phyloP scores from a whole-genome alignment of 179 eudicot genomes.

The Drosera spatulata region DNA sequence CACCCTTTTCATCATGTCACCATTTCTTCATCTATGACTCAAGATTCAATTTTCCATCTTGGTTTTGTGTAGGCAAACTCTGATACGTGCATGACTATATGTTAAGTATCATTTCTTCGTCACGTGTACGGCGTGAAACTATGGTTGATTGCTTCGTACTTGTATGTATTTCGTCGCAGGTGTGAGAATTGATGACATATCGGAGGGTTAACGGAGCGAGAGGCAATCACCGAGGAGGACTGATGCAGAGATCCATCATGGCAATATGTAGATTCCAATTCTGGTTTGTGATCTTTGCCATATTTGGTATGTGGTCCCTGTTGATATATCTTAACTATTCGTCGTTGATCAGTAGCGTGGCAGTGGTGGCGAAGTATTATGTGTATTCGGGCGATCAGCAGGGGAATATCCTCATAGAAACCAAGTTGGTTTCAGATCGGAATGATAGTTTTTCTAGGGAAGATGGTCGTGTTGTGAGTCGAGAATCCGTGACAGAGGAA shows the following conservation, averaged over 20 bases:
- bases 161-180: no score
- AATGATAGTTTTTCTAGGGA: neutral
- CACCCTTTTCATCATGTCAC: no score
- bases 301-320: constrained; percentile 57
- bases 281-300: constrained; percentile 31
- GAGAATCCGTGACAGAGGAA: constrained; percentile 10
- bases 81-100: no score
- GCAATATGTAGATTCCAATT: constrained; percentile 26
- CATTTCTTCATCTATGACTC: no score
- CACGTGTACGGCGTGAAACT: no score
- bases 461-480: neutral
- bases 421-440: neutral
- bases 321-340: constrained; percentile 51
- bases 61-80: no score
- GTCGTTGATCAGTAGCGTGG: constrained; percentile 25
- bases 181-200: constrained; percentile 20
- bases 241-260: constrained; percentile 16
- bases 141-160: no score
- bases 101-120: no score
- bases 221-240: constrained; percentile 8
- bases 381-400: constrained; percentile 26
- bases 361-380: constrained; percentile 17
- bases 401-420: constrained; percentile 5
- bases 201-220: constrained; percentile 1
- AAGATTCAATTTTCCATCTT: no score